phyloP scores from a whole-genome alignment of 495 filamentous ascomycete genomes.

The Hyaloscypha hepaticicola region DNA sequence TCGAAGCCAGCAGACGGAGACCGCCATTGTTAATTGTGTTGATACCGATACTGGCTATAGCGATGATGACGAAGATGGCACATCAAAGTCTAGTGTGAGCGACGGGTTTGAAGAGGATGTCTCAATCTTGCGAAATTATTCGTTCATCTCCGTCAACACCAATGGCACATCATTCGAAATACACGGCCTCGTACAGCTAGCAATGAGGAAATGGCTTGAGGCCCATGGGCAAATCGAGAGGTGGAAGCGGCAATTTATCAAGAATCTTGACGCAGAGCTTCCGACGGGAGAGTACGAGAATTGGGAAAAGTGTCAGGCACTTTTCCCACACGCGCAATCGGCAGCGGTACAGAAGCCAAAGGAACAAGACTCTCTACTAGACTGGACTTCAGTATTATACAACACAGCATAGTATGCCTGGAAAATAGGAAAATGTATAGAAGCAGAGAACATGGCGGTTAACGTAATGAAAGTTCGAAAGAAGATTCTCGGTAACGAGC shows the following conservation, averaged over 20 bases:
- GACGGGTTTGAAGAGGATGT: conserved; percentile 45
- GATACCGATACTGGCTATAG: too few species aligned
- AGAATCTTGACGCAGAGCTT: neutral
- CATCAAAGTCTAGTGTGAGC: too few species aligned
- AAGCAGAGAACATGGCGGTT: neutral
- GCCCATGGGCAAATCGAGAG: neutral
- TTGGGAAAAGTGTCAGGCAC: neutral
- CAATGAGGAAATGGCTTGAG: neutral
- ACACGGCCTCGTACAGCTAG: neutral
- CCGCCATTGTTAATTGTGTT: too few species aligned
- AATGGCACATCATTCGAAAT: neutral
- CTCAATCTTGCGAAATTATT: conserved; percentile 39
- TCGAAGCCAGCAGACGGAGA: neutral
- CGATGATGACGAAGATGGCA: too few species aligned
- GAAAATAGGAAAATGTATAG: neutral
- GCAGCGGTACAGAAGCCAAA: neutral
- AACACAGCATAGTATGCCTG: neutral
- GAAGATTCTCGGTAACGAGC: neutral
- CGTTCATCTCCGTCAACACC: conserved; percentile 33
- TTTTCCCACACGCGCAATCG: conserved; percentile 2
- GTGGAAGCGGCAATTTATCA: neutral
- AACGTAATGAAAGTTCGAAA: neutral
- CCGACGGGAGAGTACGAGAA: conserved; percentile 1
- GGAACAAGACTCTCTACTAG: neutral
- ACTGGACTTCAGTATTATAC: neutral